Percentiles rank a stretch among this genome's conserved stretches.
phyloP scores from a whole-genome alignment of 805 yeast species.

The Pichia insulana region DNA sequence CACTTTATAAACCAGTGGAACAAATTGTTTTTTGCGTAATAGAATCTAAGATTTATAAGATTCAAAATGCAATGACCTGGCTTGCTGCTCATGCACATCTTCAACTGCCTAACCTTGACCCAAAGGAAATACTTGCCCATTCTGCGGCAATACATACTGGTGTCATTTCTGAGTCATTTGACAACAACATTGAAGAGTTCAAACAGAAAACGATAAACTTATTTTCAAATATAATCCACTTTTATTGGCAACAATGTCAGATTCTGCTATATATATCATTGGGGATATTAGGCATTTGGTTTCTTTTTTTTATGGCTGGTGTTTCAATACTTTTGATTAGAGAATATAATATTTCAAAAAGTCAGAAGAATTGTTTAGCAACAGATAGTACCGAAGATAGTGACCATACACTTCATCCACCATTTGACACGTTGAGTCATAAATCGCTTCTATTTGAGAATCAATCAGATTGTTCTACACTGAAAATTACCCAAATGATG shows the following conservation, averaged over 20 bases:
- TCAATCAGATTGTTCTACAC: not conserved
- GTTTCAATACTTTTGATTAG: conserved; percentile 10
- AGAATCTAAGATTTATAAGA: conserved; percentile 56
- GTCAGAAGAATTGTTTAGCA: too few species aligned
- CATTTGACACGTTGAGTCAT: conserved; percentile 10
- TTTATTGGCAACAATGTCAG: conserved; percentile 30
- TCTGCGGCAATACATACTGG: conserved; percentile 7
- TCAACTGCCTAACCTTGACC: conserved; percentile 41
- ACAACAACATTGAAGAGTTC: conserved; percentile 12
- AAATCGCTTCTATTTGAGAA: not conserved
- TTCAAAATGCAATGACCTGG: conserved; percentile 77
- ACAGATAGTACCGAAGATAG: not conserved
- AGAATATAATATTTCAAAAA: conserved; percentile 3
- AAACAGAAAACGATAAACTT: conserved; percentile 20
- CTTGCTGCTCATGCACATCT: conserved; percentile 54
- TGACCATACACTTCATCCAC: conserved; percentile 8
- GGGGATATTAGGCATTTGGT: conserved; percentile 40
- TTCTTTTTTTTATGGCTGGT: conserved; percentile 29
- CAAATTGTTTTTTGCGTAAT: conserved; percentile 72
- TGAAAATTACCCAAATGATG: not conserved
- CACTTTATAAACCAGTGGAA: conserved; percentile 52
- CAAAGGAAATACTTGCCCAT: conserved; percentile 8
- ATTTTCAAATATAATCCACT: conserved; percentile 23
- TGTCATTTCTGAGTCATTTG: conserved; percentile 6
- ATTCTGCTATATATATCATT: conserved; percentile 41